phyloP scores from a whole-genome alignment of 768 basidiomycete species.

The Kwoniella sp. region DNA sequence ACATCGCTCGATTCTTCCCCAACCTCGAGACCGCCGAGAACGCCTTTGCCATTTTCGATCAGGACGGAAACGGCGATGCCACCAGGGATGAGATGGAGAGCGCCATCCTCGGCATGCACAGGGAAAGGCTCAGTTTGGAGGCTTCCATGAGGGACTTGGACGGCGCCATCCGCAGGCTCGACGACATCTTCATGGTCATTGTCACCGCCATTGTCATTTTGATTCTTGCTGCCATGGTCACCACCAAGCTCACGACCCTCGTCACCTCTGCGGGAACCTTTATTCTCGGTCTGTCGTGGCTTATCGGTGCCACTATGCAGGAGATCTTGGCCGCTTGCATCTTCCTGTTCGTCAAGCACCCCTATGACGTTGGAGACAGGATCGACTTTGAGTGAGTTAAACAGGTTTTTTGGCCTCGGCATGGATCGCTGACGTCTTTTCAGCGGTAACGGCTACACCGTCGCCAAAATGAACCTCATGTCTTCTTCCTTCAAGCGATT shows the following conservation, averaged over 20 bases:
- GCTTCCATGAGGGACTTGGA: slow-evolving; percentile 85
- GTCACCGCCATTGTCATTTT: slow-evolving; percentile 66
- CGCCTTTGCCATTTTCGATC: slow-evolving; percentile 53
- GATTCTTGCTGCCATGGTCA: slow-evolving; percentile 78
- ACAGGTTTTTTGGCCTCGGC: no score
- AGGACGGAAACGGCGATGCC: slow-evolving; percentile 54
- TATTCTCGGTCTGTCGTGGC: slow-evolving; percentile 67
- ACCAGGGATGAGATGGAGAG: slow-evolving; percentile 61
- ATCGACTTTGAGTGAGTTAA: slow-evolving; percentile 59
- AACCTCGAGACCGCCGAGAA: slow-evolving; percentile 59
- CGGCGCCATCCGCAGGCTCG: slow-evolving; percentile 76
- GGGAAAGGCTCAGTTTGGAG: slow-evolving; percentile 77
- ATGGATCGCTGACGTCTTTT: no score
- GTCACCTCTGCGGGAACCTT: slow-evolving; percentile 71
- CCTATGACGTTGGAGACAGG: slow-evolving; percentile 52
- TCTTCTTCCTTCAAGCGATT: slow-evolving; percentile 54
- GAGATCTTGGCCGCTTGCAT: slow-evolving; percentile 81
- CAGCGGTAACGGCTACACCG: slow-evolving; percentile 58
- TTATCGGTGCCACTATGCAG: slow-evolving; percentile 71
- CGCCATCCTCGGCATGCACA: slow-evolving; percentile 65
- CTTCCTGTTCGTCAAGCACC: slow-evolving; percentile 76
- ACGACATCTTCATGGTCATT: slow-evolving; percentile 78
- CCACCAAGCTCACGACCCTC: slow-evolving; percentile 67
- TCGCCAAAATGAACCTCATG: slow-evolving; percentile 81
- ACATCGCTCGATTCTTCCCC: slow-evolving; percentile 69